Evolutionary conservation across 257 asterid genomes (phyloP), one percentile per base, ranked within the genome.

Genomic region (Lycium barbarum): DNA sequence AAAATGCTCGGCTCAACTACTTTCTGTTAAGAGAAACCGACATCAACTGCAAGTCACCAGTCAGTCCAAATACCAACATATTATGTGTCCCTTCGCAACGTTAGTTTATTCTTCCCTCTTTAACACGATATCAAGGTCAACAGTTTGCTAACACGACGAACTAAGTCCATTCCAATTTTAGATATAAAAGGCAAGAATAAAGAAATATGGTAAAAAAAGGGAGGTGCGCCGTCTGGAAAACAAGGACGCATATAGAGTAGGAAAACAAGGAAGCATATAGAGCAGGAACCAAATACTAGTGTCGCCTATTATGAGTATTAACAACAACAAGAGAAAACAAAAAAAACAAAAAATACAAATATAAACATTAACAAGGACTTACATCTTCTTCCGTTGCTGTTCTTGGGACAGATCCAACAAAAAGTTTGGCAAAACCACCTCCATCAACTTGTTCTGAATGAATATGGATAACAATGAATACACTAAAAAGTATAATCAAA

Each of bases 381-480:
- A 95, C 99, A 87, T 95, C 98, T 76, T 91, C 93, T 87, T 95
- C 99, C 12, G 94, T 93, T 72, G 92, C 93, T 3, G 96, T 91
- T 92, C 97, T 90, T 6, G 99, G 99, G 82, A 95, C 98, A 81
- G 99, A 95, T 83, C 99, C 99, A 65, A 95, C 96, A 88, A 95
- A 95, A 57, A 95, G 97, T 88, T 95, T 95, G 57, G 95, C 95
- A 85, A 92, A 93, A 83, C 88, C 86, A 79, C 88, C 89, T 87
- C 94, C 95, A 82, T 93, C 95, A 68, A 83, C 53, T 82, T 86
- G 91, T 40, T 95, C 99, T 93, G 87, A 66, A 76, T n/a, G 80
- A 26, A 22, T 26, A 76, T 76, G 47, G 82, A 51, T 76, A 76
- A 53, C 65, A 51, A 26, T 49, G 15, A 53, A 26, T 53, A 76